phyloP scores from a whole-genome alignment of 257 asterid genomes.

The Nicotiana undulata region DNA sequence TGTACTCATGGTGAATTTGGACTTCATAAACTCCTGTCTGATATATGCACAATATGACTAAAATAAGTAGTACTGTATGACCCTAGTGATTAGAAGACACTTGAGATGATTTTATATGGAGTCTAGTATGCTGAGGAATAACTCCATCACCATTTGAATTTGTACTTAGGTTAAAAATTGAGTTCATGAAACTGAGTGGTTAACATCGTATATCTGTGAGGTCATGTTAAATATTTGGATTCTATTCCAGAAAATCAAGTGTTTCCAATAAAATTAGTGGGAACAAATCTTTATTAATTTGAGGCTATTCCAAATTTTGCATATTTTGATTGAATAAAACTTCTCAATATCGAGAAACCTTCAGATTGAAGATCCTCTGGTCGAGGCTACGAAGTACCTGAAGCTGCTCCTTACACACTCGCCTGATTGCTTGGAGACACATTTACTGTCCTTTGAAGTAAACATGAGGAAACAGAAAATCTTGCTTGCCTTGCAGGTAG shows the following conservation, averaged over 20 bases:
- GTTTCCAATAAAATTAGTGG: background rate
- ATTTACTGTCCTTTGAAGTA: constrained; percentile 84
- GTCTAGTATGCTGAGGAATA: background rate
- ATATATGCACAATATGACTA: background rate
- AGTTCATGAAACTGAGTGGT: background rate
- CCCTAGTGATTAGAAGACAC: background rate
- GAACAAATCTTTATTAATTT: background rate
- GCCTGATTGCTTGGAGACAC: constrained; percentile 72
- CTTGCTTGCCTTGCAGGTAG: constrained; percentile 81
- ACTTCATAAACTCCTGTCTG: background rate
- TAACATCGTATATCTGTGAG: background rate
- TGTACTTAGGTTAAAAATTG: background rate
- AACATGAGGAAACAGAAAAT: constrained; percentile 79
- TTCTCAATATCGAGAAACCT: background rate
- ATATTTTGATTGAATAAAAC: constrained; percentile 4
- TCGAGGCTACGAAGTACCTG: constrained; percentile 90
- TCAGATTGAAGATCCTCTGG: constrained; percentile 91
- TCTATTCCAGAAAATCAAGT: background rate
- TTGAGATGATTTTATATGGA: background rate
- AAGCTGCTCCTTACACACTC: constrained; percentile 93
- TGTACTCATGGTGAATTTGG: constrained; percentile 2
- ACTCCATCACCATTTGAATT: background rate
- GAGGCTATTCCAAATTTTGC: background rate
- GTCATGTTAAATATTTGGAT: background rate
- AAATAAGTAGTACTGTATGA: background rate